A percentile compares a stretch with the other conserved stretches of the same genome.
Conservation (phyloP, 257 asterid genomes). For the Solanum corneliomulleri region DNA sequence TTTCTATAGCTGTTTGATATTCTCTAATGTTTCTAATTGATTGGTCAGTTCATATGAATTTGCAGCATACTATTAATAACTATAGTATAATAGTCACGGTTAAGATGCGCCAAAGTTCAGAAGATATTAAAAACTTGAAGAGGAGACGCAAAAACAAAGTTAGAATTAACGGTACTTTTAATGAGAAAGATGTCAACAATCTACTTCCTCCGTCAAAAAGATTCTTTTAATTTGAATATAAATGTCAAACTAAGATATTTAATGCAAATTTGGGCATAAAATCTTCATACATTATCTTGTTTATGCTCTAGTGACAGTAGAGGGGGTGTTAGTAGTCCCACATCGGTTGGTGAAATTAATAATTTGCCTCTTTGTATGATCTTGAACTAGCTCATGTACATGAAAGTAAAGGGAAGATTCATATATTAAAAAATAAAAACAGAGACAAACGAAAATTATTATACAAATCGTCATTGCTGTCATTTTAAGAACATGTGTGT, state of each 20-base stretch:
- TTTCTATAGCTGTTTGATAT: not conserved
- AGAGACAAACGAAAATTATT: not conserved
- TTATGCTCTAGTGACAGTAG: accelerated
- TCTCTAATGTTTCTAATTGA: not conserved
- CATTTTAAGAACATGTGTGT: not conserved
- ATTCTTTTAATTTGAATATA: not conserved
- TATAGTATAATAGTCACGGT: not conserved
- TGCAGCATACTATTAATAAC: not conserved
- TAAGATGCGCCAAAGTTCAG: not conserved
- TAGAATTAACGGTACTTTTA: not conserved
- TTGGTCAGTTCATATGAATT: not conserved
- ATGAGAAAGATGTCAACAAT: not conserved
- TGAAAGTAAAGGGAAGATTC: not conserved
- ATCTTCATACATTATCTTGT: not conserved
- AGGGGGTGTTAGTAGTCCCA: not conserved
- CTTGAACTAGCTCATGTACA: not conserved
- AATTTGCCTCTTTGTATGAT: not conserved
- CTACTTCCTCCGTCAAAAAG: not conserved
- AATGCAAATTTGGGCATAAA: not conserved
- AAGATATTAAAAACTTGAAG: not conserved
- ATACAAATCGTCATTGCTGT: not conserved
- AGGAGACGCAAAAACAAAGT: not conserved
- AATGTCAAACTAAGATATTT: not conserved
- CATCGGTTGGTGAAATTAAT: not conserved
- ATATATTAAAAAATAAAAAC: not conserved